Evolutionary conservation across 371 early-diverging fungal genomes (phyloP).

Genomic region (Mortierella sp.): DNA sequence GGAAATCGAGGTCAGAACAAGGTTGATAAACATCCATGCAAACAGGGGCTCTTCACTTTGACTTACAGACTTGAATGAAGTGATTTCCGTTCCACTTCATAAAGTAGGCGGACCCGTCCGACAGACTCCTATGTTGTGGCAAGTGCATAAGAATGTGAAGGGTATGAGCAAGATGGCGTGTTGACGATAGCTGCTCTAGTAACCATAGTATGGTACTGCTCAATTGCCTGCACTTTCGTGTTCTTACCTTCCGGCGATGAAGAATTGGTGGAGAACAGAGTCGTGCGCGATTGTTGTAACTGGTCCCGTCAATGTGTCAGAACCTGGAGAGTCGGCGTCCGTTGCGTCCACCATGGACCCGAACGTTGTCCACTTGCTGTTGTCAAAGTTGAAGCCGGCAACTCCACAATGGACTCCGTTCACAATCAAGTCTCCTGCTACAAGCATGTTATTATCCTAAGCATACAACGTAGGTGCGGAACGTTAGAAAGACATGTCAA

Average conservation of each 20-base stretch:
- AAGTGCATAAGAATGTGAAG: too few species aligned
- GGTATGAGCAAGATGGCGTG: too few species aligned
- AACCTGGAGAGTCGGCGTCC: conserved; percentile 6
- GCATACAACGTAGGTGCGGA: neutral
- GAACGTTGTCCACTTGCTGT: conserved; percentile 58
- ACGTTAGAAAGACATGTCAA: neutral
- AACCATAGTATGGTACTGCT: too few species aligned
- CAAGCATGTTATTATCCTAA: conserved; percentile 57
- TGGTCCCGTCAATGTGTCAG: conserved; percentile 29
- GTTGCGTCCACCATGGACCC: conserved; percentile 53
- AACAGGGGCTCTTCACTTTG: neutral
- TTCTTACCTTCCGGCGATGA: conserved; percentile 39
- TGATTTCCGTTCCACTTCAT: conserved; percentile 38
- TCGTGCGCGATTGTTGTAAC: conserved; percentile 41
- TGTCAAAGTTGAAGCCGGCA: conserved; percentile 61
- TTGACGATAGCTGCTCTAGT: too few species aligned
- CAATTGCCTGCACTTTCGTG: too few species aligned
- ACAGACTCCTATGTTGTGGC: conserved; percentile 12
- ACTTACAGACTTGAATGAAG: conserved; percentile 43
- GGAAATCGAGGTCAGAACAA: too few species aligned
- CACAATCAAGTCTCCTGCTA: conserved; percentile 62
- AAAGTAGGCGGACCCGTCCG: conserved; percentile 39
- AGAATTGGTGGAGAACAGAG: conserved; percentile 35
- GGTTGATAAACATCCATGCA: neutral
- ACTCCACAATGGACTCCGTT: conserved; percentile 55